These are phyloP conservation scores for Diddensiella santjacobensis DNA, from an alignment of 805 yeast species.

Conservation along the genomic window DNA sequence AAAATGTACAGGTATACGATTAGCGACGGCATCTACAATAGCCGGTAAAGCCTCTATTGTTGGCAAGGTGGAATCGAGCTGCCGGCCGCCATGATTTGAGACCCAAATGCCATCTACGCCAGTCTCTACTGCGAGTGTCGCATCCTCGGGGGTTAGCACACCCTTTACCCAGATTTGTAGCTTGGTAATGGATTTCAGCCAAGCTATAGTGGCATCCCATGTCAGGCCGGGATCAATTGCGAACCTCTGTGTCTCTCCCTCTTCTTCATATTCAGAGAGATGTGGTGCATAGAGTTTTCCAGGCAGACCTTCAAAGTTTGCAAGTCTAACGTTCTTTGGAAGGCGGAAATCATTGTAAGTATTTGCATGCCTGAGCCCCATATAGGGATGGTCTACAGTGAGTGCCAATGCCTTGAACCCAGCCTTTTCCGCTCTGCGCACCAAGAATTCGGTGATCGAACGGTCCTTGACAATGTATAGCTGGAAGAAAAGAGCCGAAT, in stretches of 20 bases:
- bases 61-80: slow-evolving; percentile 57
- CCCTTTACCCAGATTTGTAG: slow-evolving; percentile 57
- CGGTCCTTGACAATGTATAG: slow-evolving; percentile 26
- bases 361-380: slow-evolving; percentile 52
- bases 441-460: slow-evolving; percentile 21
- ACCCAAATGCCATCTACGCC: slow-evolving; percentile 62
- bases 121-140: slow-evolving; percentile 51
- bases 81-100: slow-evolving; percentile 73
- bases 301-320: slow-evolving; percentile 24
- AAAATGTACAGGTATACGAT: slow-evolving; percentile 51
- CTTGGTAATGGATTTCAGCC: slow-evolving; percentile 34
- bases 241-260: slow-evolving; percentile 47
- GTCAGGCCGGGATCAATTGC: slow-evolving; percentile 25
- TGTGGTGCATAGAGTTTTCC: slow-evolving; percentile 9
- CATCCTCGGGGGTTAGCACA: slow-evolving; percentile 61
- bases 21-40: slow-evolving; percentile 36
- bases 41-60: slow-evolving; percentile 63
- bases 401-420: slow-evolving; percentile 43
- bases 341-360: slow-evolving; percentile 27
- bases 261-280: neutral
- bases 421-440: slow-evolving; percentile 22
- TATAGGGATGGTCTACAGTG: slow-evolving; percentile 51
- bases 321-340: slow-evolving; percentile 26
- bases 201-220: slow-evolving; percentile 30
- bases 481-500: slow-evolving; percentile 20